phyloP scores from a whole-genome alignment of 2,329 filamentous ascomycete species.

The Coniochaeta sp. region DNA sequence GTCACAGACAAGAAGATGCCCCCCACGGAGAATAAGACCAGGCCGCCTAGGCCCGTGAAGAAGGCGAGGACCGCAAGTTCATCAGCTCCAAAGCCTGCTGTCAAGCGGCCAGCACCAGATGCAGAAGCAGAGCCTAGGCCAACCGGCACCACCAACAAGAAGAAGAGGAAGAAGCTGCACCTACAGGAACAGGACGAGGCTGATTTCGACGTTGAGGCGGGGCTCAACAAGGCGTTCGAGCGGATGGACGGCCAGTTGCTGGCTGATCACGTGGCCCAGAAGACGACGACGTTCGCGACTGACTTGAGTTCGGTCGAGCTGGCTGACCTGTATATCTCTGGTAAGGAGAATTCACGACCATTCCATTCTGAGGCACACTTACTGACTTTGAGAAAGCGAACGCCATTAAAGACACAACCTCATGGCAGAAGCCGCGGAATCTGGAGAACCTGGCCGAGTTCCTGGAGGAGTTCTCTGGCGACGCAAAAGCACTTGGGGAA shows the following conservation, averaged over 20 bases:
- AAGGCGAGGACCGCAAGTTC: too few relatives aligned
- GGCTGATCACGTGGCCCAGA: slow-evolving; percentile 78
- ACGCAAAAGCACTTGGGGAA: slow-evolving; percentile 49
- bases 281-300: slow-evolving; percentile 68
- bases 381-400: slow-evolving; percentile 44
- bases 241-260: slow-evolving; percentile 78
- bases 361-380: background rate
- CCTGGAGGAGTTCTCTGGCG: slow-evolving; percentile 58
- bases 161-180: slow-evolving; percentile 43
- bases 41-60: too few relatives aligned
- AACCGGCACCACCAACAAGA: slow-evolving; percentile 7
- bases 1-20: background rate
- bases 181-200: slow-evolving; percentile 47
- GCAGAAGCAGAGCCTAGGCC: slow-evolving; percentile 1
- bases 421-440: slow-evolving; percentile 59
- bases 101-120: background rate
- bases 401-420: slow-evolving; percentile 72
- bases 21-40: too few relatives aligned
- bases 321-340: slow-evolving; percentile 72
- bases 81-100: too few relatives aligned
- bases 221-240: slow-evolving; percentile 72
- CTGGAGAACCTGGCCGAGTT: slow-evolving; percentile 72
- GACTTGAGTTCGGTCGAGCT: slow-evolving; percentile 80
- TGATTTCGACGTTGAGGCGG: slow-evolving; percentile 59
- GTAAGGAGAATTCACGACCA: slow-evolving; percentile 37